These are phyloP conservation scores for Trichophyton simii DNA, from an alignment of 2,329 filamentous ascomycete species.

Conservation along the genomic window DNA sequence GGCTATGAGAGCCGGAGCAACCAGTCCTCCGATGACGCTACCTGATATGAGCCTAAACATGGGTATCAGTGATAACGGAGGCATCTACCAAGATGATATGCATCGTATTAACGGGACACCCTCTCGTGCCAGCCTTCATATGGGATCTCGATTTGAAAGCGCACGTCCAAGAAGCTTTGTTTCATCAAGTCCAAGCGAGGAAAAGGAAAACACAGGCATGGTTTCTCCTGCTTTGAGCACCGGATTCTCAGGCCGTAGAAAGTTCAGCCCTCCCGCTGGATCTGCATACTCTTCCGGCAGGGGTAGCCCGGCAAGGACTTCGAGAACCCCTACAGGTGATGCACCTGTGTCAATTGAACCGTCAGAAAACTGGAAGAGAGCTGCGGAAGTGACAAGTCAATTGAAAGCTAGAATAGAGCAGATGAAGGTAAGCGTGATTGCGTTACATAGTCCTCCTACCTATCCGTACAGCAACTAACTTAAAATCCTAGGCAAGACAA, in stretches of 20 bases:
- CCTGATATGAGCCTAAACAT: constrained; percentile 47
- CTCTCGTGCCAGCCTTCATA: constrained; percentile 25
- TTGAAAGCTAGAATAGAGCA: constrained; percentile 94
- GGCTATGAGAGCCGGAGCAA: constrained; percentile 29
- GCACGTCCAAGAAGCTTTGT: constrained; percentile 30
- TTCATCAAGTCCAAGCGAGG: constrained; percentile 50
- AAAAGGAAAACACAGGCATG: constrained; percentile 61
- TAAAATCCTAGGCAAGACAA: constrained; percentile 30
- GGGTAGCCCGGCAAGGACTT: constrained; percentile 26
- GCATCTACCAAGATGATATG: constrained; percentile 29
- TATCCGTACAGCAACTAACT: neutral
- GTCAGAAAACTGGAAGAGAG: constrained; percentile 90
- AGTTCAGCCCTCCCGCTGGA: constrained; percentile 33
- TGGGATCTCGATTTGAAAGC: constrained; percentile 30
- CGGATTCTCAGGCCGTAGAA: constrained; percentile 27
- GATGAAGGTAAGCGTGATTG: constrained; percentile 58
- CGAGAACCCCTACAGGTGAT: constrained; percentile 13
- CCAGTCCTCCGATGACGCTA: constrained; percentile 25
- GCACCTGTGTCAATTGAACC: constrained; percentile 38
- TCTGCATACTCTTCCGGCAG: constrained; percentile 23
- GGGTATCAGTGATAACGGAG: constrained; percentile 38
- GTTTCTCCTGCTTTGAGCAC: constrained; percentile 25
- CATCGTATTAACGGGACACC: constrained; percentile 15
- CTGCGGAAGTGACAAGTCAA: constrained; percentile 94
- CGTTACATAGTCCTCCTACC: neutral